Base-by-base conservation (phyloP, 2,329 filamentous ascomycete species). In the Colletotrichum shisoi region DNA sequence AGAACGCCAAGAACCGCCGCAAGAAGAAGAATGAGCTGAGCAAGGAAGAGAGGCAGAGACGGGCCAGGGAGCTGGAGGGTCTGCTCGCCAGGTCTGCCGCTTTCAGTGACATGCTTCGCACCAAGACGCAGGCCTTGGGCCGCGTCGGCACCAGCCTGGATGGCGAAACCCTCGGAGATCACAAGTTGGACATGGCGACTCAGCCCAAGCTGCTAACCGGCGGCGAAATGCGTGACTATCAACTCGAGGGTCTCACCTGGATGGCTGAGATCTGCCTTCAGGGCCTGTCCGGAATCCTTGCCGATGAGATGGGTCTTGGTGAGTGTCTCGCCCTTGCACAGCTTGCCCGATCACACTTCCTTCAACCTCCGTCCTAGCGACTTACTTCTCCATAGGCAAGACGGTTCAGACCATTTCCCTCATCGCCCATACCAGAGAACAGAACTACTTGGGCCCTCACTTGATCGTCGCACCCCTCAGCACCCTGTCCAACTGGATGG, bases 201-300 rank as follows among this genome's bases (percentile, higher is more conserved):
- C 95, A 99, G 75, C 95, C 95, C 0, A 89, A 90, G 70, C 88
- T 93, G 66, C 88, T 99, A 72, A 89, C 90, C 0, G 93, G 93
- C 5, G 95, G 95, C 1, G 90, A 89, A 4, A 98, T 99, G 94
- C 85, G 94, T 19, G 91, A 92, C 69, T 99, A 99, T 74, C 95
- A 99, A 73, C 81, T 99, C 0, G 94, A 98, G 75, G 95, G 95
- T 0, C 78, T 99, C 1, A 96, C 96, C 0, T 99, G 95, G 95
- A 89, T 99, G 82, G 96, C 91, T 72, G 93, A 97, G 82, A 86
- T 88, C 60, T 87, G 85, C 63, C 79, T 84, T 2, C 95, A 97
- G 73, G 94, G 94, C 12, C 86, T 97, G 77, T 96, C 93, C 71
- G 94, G 94, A 1, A 97, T 97, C 64, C 77, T 97, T 39, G 94